Percentiles rank a stretch among this genome's conserved stretches.
Conservation (phyloP, 345 rosid genomes). For the Diplotaxis tenuifolia region DNA sequence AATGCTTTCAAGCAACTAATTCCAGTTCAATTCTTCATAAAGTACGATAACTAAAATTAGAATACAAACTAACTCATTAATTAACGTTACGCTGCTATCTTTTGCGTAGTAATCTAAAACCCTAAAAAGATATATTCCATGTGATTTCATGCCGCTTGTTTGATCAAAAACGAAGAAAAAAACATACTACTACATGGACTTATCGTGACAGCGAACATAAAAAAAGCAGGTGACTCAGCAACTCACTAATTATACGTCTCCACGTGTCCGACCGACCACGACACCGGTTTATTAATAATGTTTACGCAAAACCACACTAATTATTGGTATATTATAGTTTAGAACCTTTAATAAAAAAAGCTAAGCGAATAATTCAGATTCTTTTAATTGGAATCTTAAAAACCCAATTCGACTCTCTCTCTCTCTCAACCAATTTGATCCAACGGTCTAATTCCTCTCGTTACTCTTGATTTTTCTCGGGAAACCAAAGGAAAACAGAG, state of each 20-base stretch:
- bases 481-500: slow-evolving; percentile 35
- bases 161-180: neutral
- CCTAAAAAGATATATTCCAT: neutral
- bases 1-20: slow-evolving; percentile 12
- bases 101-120: neutral
- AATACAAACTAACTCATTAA: neutral
- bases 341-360: neutral
- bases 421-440: slow-evolving; percentile 30
- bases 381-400: neutral
- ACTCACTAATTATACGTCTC: neutral
- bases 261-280: slow-evolving; percentile 4
- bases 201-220: slow-evolving; percentile 14
- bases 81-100: neutral
- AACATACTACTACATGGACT: neutral
- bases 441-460: slow-evolving; percentile 26
- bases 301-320: slow-evolving; percentile 29
- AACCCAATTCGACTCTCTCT: slow-evolving; percentile 9
- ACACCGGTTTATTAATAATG: slow-evolving; percentile 15
- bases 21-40: neutral
- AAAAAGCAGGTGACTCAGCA: slow-evolving; percentile 18
- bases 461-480: slow-evolving; percentile 17
- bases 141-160: neutral
- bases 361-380: slow-evolving; percentile 18
- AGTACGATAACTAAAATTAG: neutral
- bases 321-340: slow-evolving; percentile 6